A percentile compares a stretch with the other conserved stretches of the same genome.
These are phyloP conservation scores for Chrysochromulina parva DNA, from an alignment of 78 protist species.

Conservation along the genomic window DNA sequence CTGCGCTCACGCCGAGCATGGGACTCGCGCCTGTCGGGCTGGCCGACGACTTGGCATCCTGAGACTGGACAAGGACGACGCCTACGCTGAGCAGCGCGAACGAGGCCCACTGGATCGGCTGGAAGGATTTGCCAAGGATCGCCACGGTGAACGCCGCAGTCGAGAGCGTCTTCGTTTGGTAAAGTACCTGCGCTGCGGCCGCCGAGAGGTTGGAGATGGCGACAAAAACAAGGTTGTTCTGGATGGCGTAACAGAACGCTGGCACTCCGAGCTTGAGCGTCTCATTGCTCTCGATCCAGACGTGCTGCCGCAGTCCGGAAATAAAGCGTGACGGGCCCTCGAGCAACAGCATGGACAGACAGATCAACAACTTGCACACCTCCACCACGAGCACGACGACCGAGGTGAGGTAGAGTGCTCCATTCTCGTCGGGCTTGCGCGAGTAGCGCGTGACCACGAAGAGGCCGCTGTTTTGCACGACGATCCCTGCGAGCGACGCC, in stretches of 20 bases:
- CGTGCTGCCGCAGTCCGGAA: not conserved
- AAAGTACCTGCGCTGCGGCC: constrained; percentile 20
- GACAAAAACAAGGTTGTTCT: constrained; percentile 27
- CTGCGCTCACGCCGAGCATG: not conserved
- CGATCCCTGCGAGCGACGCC: not conserved
- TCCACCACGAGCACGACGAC: not conserved
- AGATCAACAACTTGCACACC: not conserved
- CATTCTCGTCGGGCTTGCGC: not conserved
- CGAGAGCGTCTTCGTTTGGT: constrained; percentile 7
- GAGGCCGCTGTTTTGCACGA: not conserved
- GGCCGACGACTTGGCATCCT: not conserved
- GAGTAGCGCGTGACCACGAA: not conserved
- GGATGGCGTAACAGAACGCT: constrained; percentile 29
- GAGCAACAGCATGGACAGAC: not conserved
- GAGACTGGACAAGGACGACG: not conserved
- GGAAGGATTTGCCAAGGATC: not conserved
- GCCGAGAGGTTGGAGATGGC: not conserved
- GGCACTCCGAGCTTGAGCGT: constrained; percentile 22
- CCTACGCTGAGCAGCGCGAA: not conserved
- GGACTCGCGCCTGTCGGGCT: not conserved
- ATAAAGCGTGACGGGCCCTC: too few relatives aligned
- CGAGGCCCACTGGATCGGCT: not conserved
- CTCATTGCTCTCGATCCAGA: not conserved
- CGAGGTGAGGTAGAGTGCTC: not conserved
- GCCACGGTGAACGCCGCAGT: not conserved